Evolutionary conservation across 2,329 filamentous ascomycete genomes (phyloP), one percentile per base, ranked within the genome.

Genomic region (Chaetomiaceae sp.): DNA sequence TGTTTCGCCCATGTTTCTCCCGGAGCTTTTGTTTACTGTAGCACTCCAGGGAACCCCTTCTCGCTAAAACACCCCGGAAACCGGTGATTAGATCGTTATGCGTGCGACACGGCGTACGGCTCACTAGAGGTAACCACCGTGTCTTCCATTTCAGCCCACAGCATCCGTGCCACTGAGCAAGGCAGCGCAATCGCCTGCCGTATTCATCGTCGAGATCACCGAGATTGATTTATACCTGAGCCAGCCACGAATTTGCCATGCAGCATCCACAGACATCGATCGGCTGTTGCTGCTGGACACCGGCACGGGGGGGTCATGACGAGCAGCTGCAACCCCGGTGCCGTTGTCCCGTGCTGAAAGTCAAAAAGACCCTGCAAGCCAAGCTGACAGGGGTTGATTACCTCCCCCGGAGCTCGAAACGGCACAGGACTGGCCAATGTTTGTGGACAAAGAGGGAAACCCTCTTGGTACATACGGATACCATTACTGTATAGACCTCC

Each of bases 41-140:
- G 32, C 38, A 11, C 5, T 4, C 10, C 13, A 13, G 13, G 5
- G 32, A 45, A 13, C 37, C 41, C 41, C 18, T 33, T 40, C 20
- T 46, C 29, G 33, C 27, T 37, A 53, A 43, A 25, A 34, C 13
- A 16, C 48, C 49, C 46, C 25, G 50, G 30, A 47, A 40, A 41
- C 59, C 54, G 59, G 58, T 61, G 58, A 61, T 62, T 61, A 57
- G 36, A 41, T 21, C 41, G 48, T 61, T 50, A 61, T 59, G 58
- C 54, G 48, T 11, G 34, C 20, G 8, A 20, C 13, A 13, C 30
- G 44, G 33, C 38, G 23, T 33, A 14, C 37, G 34, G 48, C 49
- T 9, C 5, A 27, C 25, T 9, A 5, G 45, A 55, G 51, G 57
- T 61, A 59, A 40, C n/a, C 61, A 56, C 53, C 54, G 50, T 42